Evolutionary conservation across 352 stramenopile genomes (phyloP).

Genomic region (Plasmopara viticola): DNA sequence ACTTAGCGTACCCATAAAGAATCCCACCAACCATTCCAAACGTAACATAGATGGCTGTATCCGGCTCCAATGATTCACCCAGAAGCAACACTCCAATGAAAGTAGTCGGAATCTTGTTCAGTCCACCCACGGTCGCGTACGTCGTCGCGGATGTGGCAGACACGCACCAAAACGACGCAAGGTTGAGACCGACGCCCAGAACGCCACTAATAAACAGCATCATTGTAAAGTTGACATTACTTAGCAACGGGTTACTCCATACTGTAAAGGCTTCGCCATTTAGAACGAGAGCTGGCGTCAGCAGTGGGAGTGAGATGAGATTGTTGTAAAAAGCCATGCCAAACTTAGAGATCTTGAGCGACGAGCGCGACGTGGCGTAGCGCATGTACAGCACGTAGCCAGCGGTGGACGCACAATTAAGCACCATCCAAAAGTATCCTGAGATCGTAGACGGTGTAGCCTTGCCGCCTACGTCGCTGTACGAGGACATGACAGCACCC

Average conservation of each 20-base stretch:
- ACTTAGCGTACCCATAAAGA: constrained; percentile 97
- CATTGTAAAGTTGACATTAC: constrained; percentile 86
- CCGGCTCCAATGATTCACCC: constrained; percentile 85
- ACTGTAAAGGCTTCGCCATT: constrained; percentile 91
- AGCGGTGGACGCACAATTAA: constrained; percentile 94
- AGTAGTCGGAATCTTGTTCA: constrained; percentile 98
- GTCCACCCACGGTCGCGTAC: constrained; percentile 95
- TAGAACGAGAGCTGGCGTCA: constrained; percentile 84
- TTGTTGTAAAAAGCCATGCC: constrained; percentile 99
- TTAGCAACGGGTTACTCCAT: constrained; percentile 80
- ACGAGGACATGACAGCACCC: constrained; percentile 93
- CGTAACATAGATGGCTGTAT: constrained; percentile 96
- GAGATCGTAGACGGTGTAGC: constrained; percentile 53
- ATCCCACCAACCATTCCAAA: constrained; percentile 96
- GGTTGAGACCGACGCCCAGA: constrained; percentile 96
- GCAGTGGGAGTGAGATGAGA: constrained; percentile 89
- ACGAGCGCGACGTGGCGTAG: constrained; percentile 93
- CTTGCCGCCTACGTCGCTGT: constrained; percentile 88
- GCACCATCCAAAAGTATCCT: constrained; percentile 97
- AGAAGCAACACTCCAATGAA: constrained; percentile 95
- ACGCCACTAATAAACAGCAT: constrained; percentile 88
- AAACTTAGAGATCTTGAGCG: constrained; percentile 95
- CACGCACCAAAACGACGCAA: constrained; percentile 97
- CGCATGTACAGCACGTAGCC: constrained; percentile 99
- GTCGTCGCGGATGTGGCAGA: constrained; percentile 94